These are phyloP conservation scores for Friedmanniomyces simplex DNA, from an alignment of 495 filamentous ascomycete genomes.

Conservation along the genomic window DNA sequence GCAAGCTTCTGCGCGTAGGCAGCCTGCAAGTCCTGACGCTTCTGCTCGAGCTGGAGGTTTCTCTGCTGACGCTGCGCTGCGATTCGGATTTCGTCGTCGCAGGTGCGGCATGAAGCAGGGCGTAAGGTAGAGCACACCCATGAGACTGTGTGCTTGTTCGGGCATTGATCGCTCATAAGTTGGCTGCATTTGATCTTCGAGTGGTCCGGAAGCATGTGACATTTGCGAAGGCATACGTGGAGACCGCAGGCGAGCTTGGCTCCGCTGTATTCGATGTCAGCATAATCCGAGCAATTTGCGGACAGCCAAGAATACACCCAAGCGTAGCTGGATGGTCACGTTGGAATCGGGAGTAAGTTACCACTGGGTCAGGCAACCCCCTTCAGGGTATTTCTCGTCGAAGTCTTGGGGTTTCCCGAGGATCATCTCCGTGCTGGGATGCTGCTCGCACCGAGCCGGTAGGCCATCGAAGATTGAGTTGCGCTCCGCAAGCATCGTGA, in stretches of 20 bases:
- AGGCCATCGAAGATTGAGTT: conserved; percentile 59
- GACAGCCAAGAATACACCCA: too few relatives aligned
- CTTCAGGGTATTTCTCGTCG: conserved; percentile 53
- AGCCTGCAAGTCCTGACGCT: conserved; percentile 39
- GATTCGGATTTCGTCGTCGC: conserved; percentile 29
- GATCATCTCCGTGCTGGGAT: conserved; percentile 42
- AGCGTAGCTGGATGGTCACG: neutral
- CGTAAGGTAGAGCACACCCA: conserved; percentile 31
- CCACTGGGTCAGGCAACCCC: conserved; percentile 61
- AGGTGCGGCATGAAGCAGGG: neutral
- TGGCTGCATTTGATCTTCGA: conserved; percentile 48
- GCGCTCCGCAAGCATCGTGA: conserved; percentile 44
- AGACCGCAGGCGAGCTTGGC: conserved; percentile 48
- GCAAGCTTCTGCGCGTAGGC: conserved; percentile 43
- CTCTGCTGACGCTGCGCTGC: conserved; percentile 29
- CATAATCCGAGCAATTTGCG: too few relatives aligned
- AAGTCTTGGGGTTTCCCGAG: conserved; percentile 46
- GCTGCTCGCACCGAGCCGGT: conserved; percentile 57
- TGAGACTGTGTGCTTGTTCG: conserved; percentile 40
- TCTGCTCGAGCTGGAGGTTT: conserved; percentile 45
- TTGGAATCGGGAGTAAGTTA: conserved; percentile 28
- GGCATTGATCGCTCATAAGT: conserved; percentile 34
- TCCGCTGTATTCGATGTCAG: conserved; percentile 33
- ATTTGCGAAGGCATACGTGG: conserved; percentile 51
- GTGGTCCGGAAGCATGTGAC: conserved; percentile 58